phyloP scores from a whole-genome alignment of 192 early-diverging fungal species.

The Chytriomyces hyalinus region DNA sequence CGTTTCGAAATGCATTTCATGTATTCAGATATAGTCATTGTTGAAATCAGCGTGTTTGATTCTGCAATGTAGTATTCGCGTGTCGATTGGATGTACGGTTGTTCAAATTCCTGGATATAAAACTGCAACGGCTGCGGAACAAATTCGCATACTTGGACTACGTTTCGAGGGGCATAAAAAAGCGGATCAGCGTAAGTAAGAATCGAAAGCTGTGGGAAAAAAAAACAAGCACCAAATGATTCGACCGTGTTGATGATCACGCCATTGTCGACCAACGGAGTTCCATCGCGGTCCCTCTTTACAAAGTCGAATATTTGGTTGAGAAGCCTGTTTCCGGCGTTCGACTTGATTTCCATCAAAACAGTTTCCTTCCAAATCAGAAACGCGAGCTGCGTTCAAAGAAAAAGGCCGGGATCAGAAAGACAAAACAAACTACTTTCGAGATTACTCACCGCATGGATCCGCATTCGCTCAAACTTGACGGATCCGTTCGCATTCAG shows the following conservation, averaged over 20 bases:
- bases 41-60: slow-evolving; percentile 62
- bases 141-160: slow-evolving; percentile 67
- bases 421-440: neutral
- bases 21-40: slow-evolving; percentile 67
- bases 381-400: slow-evolving; percentile 62
- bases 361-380: slow-evolving; percentile 76
- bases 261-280: slow-evolving; percentile 53
- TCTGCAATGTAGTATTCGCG: slow-evolving; percentile 73
- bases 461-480: slow-evolving; percentile 60
- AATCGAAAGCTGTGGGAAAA: slow-evolving; percentile 2
- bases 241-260: slow-evolving; percentile 58
- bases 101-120: slow-evolving; percentile 83
- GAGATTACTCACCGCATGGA: slow-evolving; percentile 63
- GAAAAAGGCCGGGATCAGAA: neutral
- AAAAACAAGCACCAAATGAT: slow-evolving; percentile 61
- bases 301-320: slow-evolving; percentile 74
- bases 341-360: slow-evolving; percentile 61
- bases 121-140: slow-evolving; percentile 69
- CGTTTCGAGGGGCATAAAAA: neutral
- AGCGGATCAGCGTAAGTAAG: neutral
- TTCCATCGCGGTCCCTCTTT: slow-evolving; percentile 69
- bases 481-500: slow-evolving; percentile 30
- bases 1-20: slow-evolving; percentile 67
- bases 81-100: slow-evolving; percentile 69
- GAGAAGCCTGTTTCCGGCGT: slow-evolving; percentile 67